A percentile compares a stretch with the other conserved stretches of the same genome.
Conservation (phyloP, 441 rosid species). For the Pelargonium hybrid region DNA sequence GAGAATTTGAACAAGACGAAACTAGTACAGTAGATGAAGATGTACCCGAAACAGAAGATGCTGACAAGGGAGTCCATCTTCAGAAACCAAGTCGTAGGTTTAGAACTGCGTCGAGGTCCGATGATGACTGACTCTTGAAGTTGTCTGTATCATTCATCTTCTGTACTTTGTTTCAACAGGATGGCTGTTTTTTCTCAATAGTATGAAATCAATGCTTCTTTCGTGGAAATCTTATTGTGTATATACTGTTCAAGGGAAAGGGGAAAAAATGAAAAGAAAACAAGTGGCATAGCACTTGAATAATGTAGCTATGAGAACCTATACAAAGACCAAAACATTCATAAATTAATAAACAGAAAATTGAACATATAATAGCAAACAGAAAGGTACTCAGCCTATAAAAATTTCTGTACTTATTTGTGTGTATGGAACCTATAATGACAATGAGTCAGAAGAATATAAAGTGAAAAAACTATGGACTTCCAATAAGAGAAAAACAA, state of each 20-base stretch:
- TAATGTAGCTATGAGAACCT: background rate
- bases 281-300: too few relatives aligned
- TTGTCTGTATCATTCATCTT: background rate
- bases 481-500: background rate
- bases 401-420: conserved; percentile 18
- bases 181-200: background rate
- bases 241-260: too few relatives aligned
- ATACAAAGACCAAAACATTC: background rate
- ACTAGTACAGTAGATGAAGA: conserved; percentile 19
- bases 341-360: conserved; percentile 3
- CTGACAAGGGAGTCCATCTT: conserved; percentile 12
- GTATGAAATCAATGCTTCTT: background rate
- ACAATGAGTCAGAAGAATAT: conserved; percentile 11
- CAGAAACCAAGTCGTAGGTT: conserved; percentile 34
- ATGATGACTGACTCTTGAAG: conserved; percentile 29
- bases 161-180: background rate
- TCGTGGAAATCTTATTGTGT: too few relatives aligned
- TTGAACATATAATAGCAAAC: background rate
- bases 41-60: conserved; percentile 21
- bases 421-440: conserved; percentile 16
- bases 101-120: conserved; percentile 29
- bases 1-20: conserved; percentile 18
- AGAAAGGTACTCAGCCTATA: too few relatives aligned
- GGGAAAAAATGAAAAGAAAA: too few relatives aligned
- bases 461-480: background rate